Evolutionary conservation across 2,329 filamentous ascomycete species (phyloP).

Genomic region (Trichoderma endophyticum): DNA sequence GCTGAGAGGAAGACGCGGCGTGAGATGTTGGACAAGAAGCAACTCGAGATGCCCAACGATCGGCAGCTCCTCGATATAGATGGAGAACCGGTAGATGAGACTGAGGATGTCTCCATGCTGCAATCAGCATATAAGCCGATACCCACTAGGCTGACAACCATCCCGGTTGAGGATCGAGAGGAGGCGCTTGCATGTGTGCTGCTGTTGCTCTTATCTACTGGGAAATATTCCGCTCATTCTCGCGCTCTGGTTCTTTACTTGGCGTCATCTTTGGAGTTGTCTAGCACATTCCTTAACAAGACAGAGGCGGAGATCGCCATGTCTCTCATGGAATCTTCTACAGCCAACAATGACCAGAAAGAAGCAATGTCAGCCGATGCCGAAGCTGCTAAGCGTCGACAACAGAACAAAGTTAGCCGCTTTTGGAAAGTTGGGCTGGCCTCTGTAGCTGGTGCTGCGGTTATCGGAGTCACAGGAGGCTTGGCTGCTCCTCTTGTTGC

Average conservation of each 20-base stretch:
- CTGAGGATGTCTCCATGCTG: constrained; percentile 42
- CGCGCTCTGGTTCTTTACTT: constrained; percentile 66
- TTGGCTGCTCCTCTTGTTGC: constrained; percentile 87
- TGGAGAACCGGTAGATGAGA: constrained; percentile 32
- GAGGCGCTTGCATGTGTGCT: constrained; percentile 68
- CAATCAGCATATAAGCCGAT: constrained; percentile 53
- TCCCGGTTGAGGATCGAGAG: constrained; percentile 56
- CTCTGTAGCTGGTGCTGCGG: constrained; percentile 79
- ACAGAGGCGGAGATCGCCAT: constrained; percentile 75
- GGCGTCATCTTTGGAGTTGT: constrained; percentile 63
- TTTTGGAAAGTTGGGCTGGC: constrained; percentile 92
- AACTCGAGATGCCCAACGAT: constrained; percentile 34
- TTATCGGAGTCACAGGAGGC: constrained; percentile 89
- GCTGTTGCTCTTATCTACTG: constrained; percentile 66
- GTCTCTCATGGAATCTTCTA: constrained; percentile 66
- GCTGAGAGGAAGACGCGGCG: constrained; percentile 46
- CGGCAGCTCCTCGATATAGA: constrained; percentile 43
- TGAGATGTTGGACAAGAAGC: constrained; percentile 40
- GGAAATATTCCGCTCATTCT: constrained; percentile 73
- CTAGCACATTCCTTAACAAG: constrained; percentile 57
- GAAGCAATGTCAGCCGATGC: constrained; percentile 67
- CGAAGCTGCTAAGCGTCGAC: constrained; percentile 69
- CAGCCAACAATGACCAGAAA: constrained; percentile 39
- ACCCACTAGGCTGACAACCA: constrained; percentile 51
- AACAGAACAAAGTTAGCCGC: constrained; percentile 66